phyloP scores from a whole-genome alignment of 805 yeast genomes.

The Zygoascus bituminiphila region DNA sequence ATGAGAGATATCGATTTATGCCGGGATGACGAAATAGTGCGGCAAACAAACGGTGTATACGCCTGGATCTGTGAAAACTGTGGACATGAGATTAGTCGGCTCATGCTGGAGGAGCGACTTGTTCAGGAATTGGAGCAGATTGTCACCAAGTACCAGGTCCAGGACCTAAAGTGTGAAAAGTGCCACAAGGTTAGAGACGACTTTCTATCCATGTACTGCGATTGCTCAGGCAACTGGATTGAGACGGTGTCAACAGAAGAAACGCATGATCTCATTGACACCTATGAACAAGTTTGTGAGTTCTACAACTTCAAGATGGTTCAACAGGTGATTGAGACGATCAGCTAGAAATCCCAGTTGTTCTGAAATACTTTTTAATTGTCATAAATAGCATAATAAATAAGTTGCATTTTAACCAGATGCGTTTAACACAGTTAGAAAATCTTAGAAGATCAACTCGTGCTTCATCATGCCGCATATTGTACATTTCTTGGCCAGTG shows the following conservation, averaged over 20 bases:
- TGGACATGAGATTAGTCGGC: slow-evolving; percentile 50
- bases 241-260: slow-evolving; percentile 43
- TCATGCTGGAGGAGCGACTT: slow-evolving; percentile 70
- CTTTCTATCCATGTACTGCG: slow-evolving; percentile 65
- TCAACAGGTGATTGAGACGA: slow-evolving; percentile 19
- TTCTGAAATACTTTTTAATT: too few species aligned
- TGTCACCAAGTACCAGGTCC: slow-evolving; percentile 56
- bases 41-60: slow-evolving; percentile 17
- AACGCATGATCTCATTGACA: slow-evolving; percentile 37
- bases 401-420: too few species aligned
- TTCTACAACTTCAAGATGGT: slow-evolving; percentile 55
- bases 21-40: slow-evolving; percentile 43
- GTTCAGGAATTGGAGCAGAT: slow-evolving; percentile 53
- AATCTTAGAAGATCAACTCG: slow-evolving; percentile 44
- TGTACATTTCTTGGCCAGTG: slow-evolving; percentile 54
- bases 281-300: slow-evolving; percentile 52
- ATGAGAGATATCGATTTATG: slow-evolving; percentile 77
- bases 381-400: too few species aligned
- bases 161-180: slow-evolving; percentile 73
- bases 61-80: slow-evolving; percentile 63
- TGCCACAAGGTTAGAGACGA: slow-evolving; percentile 62
- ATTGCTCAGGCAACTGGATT: slow-evolving; percentile 83
- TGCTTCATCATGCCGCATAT: slow-evolving; percentile 82
- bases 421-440: not conserved
- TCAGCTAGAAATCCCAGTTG: too few species aligned